Evolutionary conservation across 768 basidiomycete genomes (phyloP), one percentile per base, ranked within the genome.

Genomic region (Cytidiella melzeri): DNA sequence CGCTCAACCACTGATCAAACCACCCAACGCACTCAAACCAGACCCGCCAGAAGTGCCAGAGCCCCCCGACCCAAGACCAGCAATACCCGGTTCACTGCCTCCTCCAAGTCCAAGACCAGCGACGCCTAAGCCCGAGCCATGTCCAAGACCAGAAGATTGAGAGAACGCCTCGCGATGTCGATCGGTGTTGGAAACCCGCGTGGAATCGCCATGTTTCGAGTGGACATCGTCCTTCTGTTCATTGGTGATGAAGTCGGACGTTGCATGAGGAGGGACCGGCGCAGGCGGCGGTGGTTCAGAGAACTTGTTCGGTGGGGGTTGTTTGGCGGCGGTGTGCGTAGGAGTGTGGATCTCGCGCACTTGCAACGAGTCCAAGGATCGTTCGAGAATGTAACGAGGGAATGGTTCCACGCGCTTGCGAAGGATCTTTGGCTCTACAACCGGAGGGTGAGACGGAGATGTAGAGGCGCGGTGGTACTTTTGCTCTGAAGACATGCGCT

Each of bases 371-470:
- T 34, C 15, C 30, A 34, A 34, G 7, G 30, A 34, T 7, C 30
- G 30, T 34, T 34, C 30, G 30, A 34, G 30, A 7, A 34, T 15
- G 15, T 34, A 34, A 7, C 30, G 30, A 7, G 30, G 30, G 7
- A 34, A 34, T 7, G 26, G 23, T 13, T 21, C 15, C 24, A 18
- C 20, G 42, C 41, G 30, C 15, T 34, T 34, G 15, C 7, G 9
- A 15, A 34, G 9, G 7, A 15, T 7, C 30, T 41, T 24, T 39
- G 58, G 20, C 51, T 56, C 21, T 52, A 52, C 9, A 5, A 5
- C 43, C 25, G 15, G 9, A n/a, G n/a, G n/a, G n/a, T n/a, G n/a
- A 13, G 13, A 13, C 10, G 43, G 43, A 9, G 30, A 34, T 12
- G 19, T 12, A 20, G 43, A 25, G 5, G 19, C 23, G 23, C 13